Evolutionary conservation across 2,329 filamentous ascomycete species (phyloP).

Genomic region (Phoma sp.): DNA sequence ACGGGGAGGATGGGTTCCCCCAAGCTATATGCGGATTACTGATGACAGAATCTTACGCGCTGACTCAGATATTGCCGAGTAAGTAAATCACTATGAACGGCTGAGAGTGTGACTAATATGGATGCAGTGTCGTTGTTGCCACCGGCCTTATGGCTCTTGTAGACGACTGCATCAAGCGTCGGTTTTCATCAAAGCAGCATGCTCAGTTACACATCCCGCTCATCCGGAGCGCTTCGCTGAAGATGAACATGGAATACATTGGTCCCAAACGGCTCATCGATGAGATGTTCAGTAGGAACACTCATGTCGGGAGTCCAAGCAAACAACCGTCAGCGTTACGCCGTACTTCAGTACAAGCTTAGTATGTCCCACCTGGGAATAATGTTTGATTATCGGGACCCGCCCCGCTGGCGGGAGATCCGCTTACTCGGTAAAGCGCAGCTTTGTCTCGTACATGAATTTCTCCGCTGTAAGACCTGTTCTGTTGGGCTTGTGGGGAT

Average conservation of each 20-base stretch:
- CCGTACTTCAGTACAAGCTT: slow-evolving; percentile 25
- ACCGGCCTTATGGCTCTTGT: slow-evolving; percentile 89
- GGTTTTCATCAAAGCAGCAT: slow-evolving; percentile 68
- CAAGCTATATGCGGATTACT: slow-evolving; percentile 89
- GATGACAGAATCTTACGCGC: slow-evolving; percentile 73
- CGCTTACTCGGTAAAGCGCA: slow-evolving; percentile 27
- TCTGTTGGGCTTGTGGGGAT: slow-evolving; percentile 28
- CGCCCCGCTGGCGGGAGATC: slow-evolving; percentile 21
- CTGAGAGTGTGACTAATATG: slow-evolving; percentile 22
- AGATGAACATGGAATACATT: slow-evolving; percentile 67
- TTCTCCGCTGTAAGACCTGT: slow-evolving; percentile 33
- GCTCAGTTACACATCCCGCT: slow-evolving; percentile 62
- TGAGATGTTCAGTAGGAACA: slow-evolving; percentile 66
- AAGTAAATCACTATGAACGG: slow-evolving; percentile 52
- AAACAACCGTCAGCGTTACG: slow-evolving; percentile 40
- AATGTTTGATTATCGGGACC: slow-evolving; percentile 25
- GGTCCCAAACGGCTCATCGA: slow-evolving; percentile 69
- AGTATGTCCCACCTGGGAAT: slow-evolving; percentile 11
- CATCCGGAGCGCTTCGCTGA: slow-evolving; percentile 58
- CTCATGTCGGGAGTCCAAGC: slow-evolving; percentile 28
- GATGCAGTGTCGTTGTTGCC: slow-evolving; percentile 79
- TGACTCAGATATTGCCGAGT: slow-evolving; percentile 86
- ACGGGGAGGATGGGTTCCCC: slow-evolving; percentile 88
- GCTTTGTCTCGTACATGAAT: slow-evolving; percentile 34
- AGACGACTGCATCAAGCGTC: slow-evolving; percentile 87